Evolutionary conservation across 208 protist species (phyloP).

Genomic region (Leishmania tarentolae): DNA sequence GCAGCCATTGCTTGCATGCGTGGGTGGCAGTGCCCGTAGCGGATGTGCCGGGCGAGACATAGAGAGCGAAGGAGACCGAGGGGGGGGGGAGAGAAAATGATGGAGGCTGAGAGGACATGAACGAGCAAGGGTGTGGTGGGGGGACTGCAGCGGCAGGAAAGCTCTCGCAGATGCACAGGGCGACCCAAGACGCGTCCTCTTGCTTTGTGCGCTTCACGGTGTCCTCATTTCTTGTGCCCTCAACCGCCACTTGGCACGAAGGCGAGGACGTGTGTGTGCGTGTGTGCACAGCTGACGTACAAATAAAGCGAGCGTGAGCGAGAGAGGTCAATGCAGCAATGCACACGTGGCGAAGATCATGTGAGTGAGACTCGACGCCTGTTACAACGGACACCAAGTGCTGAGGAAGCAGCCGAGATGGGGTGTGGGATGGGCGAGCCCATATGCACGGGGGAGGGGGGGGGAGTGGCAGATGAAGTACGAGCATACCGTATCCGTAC

Average conservation of each 20-base stretch:
- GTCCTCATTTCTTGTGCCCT: not conserved
- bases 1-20: constrained; percentile 13
- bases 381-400: no score
- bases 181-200: not conserved
- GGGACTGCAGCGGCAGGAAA: no score
- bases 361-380: not conserved
- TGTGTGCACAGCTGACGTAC: not conserved
- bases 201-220: not conserved
- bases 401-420: not conserved
- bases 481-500: not conserved
- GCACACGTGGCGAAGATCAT: not conserved
- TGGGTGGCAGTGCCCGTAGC: not conserved
- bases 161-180: not conserved
- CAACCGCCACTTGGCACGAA: no score
- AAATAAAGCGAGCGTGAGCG: not conserved
- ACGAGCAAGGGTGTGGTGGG: not conserved
- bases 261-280: no score
- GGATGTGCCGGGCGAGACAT: not conserved
- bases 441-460: no score
- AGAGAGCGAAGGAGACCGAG: not conserved
- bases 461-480: not conserved
- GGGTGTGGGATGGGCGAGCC: not conserved
- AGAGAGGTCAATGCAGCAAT: not conserved
- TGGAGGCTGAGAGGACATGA: not conserved
- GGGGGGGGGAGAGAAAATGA: not conserved